phyloP scores from a whole-genome alignment of 2,329 filamentous ascomycete genomes.

The Geosmithia putterillii region DNA sequence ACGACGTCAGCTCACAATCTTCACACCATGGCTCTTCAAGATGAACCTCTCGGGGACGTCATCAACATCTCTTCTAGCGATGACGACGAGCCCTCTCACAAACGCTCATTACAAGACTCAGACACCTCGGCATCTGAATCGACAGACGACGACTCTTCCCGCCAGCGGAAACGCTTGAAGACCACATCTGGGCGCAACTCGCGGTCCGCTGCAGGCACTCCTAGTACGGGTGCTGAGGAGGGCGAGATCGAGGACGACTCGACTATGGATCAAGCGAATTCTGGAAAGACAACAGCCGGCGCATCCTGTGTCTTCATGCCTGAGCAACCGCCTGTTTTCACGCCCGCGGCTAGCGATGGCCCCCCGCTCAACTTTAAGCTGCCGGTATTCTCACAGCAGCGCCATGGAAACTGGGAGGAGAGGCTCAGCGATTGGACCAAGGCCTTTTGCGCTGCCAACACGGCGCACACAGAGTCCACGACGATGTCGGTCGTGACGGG shows the following conservation, averaged over 20 bases:
- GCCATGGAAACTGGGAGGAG: slow-evolving; percentile 18
- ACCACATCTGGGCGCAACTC: neutral
- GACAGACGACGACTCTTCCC: slow-evolving; percentile 1
- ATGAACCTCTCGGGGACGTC: slow-evolving; percentile 7
- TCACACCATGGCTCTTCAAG: slow-evolving; percentile 7
- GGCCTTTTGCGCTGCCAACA: slow-evolving; percentile 15
- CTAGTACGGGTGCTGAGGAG: slow-evolving; percentile 13
- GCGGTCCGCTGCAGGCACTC: neutral
- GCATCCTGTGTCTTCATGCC: slow-evolving; percentile 8
- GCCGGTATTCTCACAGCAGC: slow-evolving; percentile 12
- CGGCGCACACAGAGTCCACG: slow-evolving; percentile 8
- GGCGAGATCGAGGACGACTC: slow-evolving; percentile 17
- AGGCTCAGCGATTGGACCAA: slow-evolving; percentile 21
- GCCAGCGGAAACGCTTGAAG: slow-evolving; percentile 9
- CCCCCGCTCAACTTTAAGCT: slow-evolving; percentile 11
- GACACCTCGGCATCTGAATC: slow-evolving; percentile 2
- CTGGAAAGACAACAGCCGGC: neutral
- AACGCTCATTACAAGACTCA: slow-evolving; percentile 10
- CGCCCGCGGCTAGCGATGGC: neutral
- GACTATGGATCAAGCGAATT: neutral
- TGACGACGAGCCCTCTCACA: slow-evolving; percentile 10
- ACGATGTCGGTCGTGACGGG: slow-evolving; percentile 10
- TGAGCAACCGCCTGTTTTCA: slow-evolving; percentile 9
- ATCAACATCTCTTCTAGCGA: slow-evolving; percentile 11
- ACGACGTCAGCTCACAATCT: neutral